phyloP scores from a whole-genome alignment of 78 protist species.

The Thecamonas trahens region DNA sequence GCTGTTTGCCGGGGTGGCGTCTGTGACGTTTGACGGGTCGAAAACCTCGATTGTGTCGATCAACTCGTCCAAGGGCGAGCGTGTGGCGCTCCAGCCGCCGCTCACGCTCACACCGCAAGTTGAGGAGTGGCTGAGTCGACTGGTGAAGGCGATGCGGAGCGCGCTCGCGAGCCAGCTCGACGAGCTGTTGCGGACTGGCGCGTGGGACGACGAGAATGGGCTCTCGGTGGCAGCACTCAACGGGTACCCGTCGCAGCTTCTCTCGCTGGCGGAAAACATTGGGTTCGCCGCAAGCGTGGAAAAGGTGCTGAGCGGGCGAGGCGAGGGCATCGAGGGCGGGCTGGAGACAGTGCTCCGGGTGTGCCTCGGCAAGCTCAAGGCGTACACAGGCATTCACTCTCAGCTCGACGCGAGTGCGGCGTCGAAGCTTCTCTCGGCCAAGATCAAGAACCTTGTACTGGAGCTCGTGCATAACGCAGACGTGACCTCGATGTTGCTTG shows the following conservation, averaged over 20 bases:
- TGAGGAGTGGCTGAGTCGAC: conserved; percentile 53
- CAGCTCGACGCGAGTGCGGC: background rate
- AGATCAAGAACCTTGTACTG: conserved; percentile 64
- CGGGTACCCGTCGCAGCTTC: conserved; percentile 56
- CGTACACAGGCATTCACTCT: background rate
- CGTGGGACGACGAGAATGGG: background rate
- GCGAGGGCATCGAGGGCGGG: background rate
- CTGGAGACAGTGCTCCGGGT: background rate
- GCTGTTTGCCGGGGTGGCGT: conserved; percentile 68
- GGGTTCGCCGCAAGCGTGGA: conserved; percentile 50
- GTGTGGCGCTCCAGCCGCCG: conserved; percentile 35
- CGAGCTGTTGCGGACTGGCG: conserved; percentile 1
- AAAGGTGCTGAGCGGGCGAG: background rate
- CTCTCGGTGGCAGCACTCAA: background rate
- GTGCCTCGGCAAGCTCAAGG: background rate
- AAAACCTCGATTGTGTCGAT: conserved; percentile 13
- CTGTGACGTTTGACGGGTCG: conserved; percentile 26
- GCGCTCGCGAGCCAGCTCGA: conserved; percentile 22
- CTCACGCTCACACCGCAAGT: conserved; percentile 50
- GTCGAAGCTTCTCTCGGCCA: conserved; percentile 29
- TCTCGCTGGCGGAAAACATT: conserved; percentile 48
- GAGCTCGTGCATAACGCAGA: conserved; percentile 27
- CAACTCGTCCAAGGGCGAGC: conserved; percentile 44
- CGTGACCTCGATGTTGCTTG: background rate
- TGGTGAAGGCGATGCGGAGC: conserved; percentile 26